These are phyloP conservation scores for Arthroderma uncinatum DNA, from an alignment of 2,329 filamentous ascomycete genomes.

Conservation along the genomic window DNA sequence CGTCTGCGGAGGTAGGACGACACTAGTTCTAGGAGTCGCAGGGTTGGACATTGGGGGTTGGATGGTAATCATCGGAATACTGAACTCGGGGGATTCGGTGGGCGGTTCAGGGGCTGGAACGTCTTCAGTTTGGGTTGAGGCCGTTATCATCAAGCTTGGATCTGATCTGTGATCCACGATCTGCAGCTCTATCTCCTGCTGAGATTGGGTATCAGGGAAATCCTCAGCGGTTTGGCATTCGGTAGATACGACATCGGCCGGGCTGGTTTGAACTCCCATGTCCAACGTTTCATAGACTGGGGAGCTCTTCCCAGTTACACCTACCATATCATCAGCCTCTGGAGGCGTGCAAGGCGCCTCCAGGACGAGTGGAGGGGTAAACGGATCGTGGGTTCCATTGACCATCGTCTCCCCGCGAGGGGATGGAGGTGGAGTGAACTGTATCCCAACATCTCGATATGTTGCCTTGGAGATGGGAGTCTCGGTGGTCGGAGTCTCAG, in stretches of 20 bases:
- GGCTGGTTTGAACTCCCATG: constrained; percentile 25
- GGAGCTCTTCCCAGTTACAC: neutral
- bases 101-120: neutral
- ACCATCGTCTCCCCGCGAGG: constrained; percentile 35
- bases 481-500: neutral
- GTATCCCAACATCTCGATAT: constrained; percentile 67
- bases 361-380: constrained; percentile 44
- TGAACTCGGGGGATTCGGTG: neutral
- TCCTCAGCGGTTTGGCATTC: constrained; percentile 35
- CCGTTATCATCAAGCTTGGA: constrained; percentile 5
- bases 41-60: constrained; percentile 78
- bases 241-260: constrained; percentile 31
- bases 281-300: constrained; percentile 16
- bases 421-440: constrained; percentile 74
- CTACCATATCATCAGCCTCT: neutral
- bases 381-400: constrained; percentile 46
- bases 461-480: constrained; percentile 20
- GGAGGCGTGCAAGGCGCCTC: constrained; percentile 43
- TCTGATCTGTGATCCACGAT: neutral
- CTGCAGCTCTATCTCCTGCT: neutral
- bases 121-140: constrained; percentile 28
- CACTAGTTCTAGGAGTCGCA: constrained; percentile 61
- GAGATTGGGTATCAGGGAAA: neutral
- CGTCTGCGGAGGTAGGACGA: constrained; percentile 65
- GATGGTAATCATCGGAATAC: constrained; percentile 77